Evolutionary conservation across 441 rosid genomes (phyloP), one percentile per base, ranked within the genome.

Genomic region (Flueggea neowawraea): DNA sequence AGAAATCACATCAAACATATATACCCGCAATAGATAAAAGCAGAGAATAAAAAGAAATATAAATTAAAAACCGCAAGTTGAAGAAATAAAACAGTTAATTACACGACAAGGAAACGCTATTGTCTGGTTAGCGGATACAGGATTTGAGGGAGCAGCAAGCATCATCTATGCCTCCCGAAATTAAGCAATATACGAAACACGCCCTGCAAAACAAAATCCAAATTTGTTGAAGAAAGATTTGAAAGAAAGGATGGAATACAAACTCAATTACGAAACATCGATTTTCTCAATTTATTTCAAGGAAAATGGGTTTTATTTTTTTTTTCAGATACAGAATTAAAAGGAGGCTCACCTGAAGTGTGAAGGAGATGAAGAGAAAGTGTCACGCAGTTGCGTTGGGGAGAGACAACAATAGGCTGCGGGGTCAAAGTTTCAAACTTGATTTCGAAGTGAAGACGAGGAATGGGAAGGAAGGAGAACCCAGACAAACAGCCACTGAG

Each of bases 21-120:
- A 73, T 53, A 63, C 61, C 80, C 59, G 56, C 73, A 81, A 75
- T 73, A 58, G 41, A 67, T 52, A n/a, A 12, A 11, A 51, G 28
- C 28, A 22, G 28, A 22, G 28, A 55, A 54, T 5, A 41, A 62
- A 52, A 58, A 9, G 14, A 58, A 44, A 13, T 11, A 16, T 3
- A 36, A 65, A n/a, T 32, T 16, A 39, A 41, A 31, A 28, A 28
- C 32, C 36, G 28, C n/a, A 33, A 13, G 28, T 22, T 22, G 28
- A 22, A 22, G 28, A 22, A 22, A 22, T 22, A 6, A n/a, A 55
- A 36, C 31, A 41, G 31, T 22, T 48, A 75, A 56, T 69, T 65
- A 80, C 81, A 69, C 67, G 56, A 58, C 36, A 32, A 8, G 52
- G 63, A 58, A 63, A 31, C 11, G 22, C 17, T 14, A 57, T 41